Evolutionary conservation across 805 yeast species (phyloP).

Genomic region (Candida schatavii): DNA sequence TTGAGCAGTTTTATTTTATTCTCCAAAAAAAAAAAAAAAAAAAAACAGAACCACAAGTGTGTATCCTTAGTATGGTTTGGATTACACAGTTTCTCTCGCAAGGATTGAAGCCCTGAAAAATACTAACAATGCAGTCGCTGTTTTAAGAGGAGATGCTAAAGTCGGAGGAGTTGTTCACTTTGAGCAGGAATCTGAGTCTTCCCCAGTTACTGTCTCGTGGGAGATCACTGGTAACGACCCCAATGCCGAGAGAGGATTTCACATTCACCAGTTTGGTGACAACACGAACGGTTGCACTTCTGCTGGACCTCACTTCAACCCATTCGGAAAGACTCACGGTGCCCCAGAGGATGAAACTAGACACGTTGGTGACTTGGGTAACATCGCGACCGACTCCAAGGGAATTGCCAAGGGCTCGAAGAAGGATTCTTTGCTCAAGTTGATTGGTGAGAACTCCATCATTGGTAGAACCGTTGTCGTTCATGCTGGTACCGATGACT

Average conservation of each 20-base stretch:
- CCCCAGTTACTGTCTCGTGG: conserved; percentile 83
- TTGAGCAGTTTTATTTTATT: conserved; percentile 1
- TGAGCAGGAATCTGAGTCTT: conserved; percentile 76
- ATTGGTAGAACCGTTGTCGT: conserved; percentile 95
- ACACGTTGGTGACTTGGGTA: conserved; percentile 97
- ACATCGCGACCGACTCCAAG: conserved; percentile 77
- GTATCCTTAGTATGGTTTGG: too few species aligned
- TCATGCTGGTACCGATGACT: conserved; percentile 90
- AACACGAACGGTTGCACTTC: conserved; percentile 99
- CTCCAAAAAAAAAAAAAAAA: neutral
- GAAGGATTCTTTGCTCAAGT: conserved; percentile 72
- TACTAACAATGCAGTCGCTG: conserved; percentile 61
- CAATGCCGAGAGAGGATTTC: conserved; percentile 93
- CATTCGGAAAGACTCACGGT: conserved; percentile 85
- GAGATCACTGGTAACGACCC: conserved; percentile 88
- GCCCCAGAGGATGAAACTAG: conserved; percentile 78
- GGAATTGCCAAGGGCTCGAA: conserved; percentile 92
- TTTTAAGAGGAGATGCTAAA: conserved; percentile 90
- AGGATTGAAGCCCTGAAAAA: too few species aligned
- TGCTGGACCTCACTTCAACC: conserved; percentile 97
- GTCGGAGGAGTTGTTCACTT: conserved; percentile 86
- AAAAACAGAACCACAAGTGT: neutral
- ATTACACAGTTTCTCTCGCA: neutral
- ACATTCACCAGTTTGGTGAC: conserved; percentile 97
- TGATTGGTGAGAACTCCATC: conserved; percentile 83